Conservation (phyloP, 441 rosid genomes). For the Brassica hybrid region DNA sequence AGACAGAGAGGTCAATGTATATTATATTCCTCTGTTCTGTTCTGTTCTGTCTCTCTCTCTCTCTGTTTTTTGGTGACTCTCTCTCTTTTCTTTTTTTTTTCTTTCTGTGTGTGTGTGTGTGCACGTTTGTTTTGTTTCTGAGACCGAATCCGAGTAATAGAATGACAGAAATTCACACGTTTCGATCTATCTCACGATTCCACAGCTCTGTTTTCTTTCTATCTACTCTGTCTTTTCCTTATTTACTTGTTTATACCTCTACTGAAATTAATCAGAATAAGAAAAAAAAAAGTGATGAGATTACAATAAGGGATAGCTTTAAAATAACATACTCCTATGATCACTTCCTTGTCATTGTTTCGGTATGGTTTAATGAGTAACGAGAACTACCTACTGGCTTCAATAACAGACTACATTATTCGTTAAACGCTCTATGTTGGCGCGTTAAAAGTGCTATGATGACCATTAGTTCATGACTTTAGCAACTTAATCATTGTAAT, state of each 20-base stretch:
- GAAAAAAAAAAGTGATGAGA: too few relatives aligned
- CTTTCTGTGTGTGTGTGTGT: conserved; percentile 16
- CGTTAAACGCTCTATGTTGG: not conserved
- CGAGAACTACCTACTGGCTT: not conserved
- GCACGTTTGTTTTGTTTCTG: conserved; percentile 40
- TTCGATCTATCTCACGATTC: conserved; percentile 20
- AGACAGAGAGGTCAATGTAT: conserved; percentile 67
- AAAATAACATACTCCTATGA: too few relatives aligned
- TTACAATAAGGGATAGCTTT: too few relatives aligned
- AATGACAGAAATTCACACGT: conserved; percentile 36
- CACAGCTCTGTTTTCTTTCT: not conserved
- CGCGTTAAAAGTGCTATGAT: not conserved
- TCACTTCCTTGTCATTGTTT: too few relatives aligned
- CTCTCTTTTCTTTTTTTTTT: not conserved
- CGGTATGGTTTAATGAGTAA: not conserved
- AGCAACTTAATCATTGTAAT: not conserved
- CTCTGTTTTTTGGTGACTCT: conserved; percentile 22
- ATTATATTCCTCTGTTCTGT: conserved; percentile 45
- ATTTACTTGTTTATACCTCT: not conserved
- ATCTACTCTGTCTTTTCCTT: not conserved
- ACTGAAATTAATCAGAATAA: not conserved
- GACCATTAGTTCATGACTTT: not conserved
- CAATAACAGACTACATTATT: not conserved
- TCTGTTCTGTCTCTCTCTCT: too few relatives aligned
- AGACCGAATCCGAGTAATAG: conserved; percentile 37